A percentile compares a stretch with the other conserved stretches of the same genome.
Evolutionary conservation across 345 rosid genomes (phyloP).

Genomic region (Populus simonii): DNA sequence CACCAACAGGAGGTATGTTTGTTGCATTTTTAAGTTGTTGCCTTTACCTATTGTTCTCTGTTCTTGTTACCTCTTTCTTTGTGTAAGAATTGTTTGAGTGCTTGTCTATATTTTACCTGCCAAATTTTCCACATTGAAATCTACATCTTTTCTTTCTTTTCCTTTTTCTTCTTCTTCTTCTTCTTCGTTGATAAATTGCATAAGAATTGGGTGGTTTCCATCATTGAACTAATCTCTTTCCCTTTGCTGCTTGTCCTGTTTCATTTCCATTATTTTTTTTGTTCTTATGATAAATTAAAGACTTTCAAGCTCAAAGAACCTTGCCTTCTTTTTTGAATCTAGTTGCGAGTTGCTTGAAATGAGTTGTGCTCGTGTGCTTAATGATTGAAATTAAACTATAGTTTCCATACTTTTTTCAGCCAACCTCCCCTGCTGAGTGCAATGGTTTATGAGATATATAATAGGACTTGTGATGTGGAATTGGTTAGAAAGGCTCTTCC

Average conservation of each 20-base stretch:
- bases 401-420: slow-evolving; percentile 32
- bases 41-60: not conserved
- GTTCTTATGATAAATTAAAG: not conserved
- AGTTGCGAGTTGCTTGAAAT: too few relatives aligned
- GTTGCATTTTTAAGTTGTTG: not conserved
- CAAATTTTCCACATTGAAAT: not conserved
- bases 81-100: not conserved
- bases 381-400: not conserved
- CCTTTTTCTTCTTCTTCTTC: not conserved
- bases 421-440: slow-evolving; percentile 88
- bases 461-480: slow-evolving; percentile 54
- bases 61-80: not conserved
- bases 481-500: slow-evolving; percentile 53
- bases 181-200: not conserved
- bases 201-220: not conserved
- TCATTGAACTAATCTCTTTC: not conserved
- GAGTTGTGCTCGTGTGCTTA: not conserved
- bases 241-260: not conserved
- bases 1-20: slow-evolving; percentile 69
- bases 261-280: not conserved
- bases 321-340: not conserved
- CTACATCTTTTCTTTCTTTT: not conserved
- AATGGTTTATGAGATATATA: slow-evolving; percentile 66
- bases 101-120: not conserved
- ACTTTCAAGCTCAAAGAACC: not conserved